Evolutionary conservation across 306 rosid genomes (phyloP).

Genomic region (Morella rubra): DNA sequence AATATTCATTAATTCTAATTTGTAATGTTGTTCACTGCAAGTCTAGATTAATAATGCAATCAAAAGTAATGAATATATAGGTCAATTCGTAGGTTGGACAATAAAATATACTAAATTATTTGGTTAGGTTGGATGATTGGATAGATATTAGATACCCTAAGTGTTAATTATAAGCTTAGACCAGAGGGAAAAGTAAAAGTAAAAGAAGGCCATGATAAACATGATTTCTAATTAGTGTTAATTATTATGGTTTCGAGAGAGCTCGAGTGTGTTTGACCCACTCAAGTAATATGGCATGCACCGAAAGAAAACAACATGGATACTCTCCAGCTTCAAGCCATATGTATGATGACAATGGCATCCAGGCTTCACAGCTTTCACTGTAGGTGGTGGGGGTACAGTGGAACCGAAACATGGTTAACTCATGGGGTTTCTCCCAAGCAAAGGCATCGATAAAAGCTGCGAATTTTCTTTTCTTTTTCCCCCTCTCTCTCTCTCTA

Average conservation of each 20-base stretch:
- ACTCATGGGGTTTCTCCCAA: constrained; percentile 22
- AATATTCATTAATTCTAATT: too few relatives aligned
- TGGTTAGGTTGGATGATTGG: too few relatives aligned
- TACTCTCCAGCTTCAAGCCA: not conserved
- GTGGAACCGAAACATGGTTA: not conserved
- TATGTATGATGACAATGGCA: not conserved
- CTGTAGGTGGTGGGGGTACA: too few relatives aligned
- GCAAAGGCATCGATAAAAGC: constrained; percentile 30
- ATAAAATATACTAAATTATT: too few relatives aligned
- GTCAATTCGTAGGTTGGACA: too few relatives aligned
- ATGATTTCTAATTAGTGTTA: too few relatives aligned
- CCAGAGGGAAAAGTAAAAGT: not conserved
- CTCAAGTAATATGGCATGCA: not conserved
- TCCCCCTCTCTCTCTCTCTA: not conserved
- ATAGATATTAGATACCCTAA: too few relatives aligned
- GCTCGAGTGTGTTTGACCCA: not conserved
- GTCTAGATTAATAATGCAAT: too few relatives aligned
- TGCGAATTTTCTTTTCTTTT: constrained; percentile 10
- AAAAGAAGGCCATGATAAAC: not conserved
- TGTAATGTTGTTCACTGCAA: too few relatives aligned
- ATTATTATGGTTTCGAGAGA: not conserved
- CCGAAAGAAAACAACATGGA: not conserved
- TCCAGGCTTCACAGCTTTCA: too few relatives aligned
- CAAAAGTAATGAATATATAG: too few relatives aligned
- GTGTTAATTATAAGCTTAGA: too few relatives aligned